phyloP scores from a whole-genome alignment of 352 stramenopile species.

The Pythium dissimile region DNA sequence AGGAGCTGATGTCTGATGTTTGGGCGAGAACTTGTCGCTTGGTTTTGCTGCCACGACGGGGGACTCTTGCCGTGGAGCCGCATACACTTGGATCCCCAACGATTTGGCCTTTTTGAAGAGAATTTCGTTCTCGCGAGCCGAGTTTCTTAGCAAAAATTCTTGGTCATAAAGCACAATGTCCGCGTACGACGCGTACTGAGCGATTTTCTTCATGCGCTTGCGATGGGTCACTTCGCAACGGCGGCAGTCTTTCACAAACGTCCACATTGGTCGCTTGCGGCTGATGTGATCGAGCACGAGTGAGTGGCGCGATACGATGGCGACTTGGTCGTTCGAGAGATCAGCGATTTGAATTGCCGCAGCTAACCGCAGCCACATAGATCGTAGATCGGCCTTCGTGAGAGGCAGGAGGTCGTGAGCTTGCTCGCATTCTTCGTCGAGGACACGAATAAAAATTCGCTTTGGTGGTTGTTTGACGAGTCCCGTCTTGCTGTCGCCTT shows the following conservation, averaged over 20 bases:
- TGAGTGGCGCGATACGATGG: conserved; percentile 27
- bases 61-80: conserved; percentile 18
- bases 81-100: conserved; percentile 28
- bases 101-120: conserved; percentile 25
- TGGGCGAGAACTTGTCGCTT: not conserved
- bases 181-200: conserved; percentile 22
- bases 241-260: conserved; percentile 36
- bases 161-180: conserved; percentile 33
- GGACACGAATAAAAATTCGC: conserved; percentile 8
- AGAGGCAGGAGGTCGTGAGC: conserved; percentile 2
- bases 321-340: conserved; percentile 19
- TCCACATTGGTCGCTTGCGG: conserved; percentile 27
- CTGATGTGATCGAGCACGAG: conserved; percentile 26
- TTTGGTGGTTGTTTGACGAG: not conserved
- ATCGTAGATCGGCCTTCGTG: conserved; percentile 18
- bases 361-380: conserved; percentile 24
- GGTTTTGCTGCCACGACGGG: not conserved
- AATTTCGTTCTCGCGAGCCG: conserved; percentile 30
- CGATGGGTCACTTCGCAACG: conserved; percentile 12
- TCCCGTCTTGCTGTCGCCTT: not conserved
- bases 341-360: conserved; percentile 32
- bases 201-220: conserved; percentile 24
- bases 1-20: not conserved
- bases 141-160: conserved; percentile 30
- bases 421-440: conserved; percentile 22